Percentiles rank a stretch among this genome's conserved stretches.
Conservation (phyloP, 768 basidiomycete genomes). For the Tylopilus subfusipes region DNA sequence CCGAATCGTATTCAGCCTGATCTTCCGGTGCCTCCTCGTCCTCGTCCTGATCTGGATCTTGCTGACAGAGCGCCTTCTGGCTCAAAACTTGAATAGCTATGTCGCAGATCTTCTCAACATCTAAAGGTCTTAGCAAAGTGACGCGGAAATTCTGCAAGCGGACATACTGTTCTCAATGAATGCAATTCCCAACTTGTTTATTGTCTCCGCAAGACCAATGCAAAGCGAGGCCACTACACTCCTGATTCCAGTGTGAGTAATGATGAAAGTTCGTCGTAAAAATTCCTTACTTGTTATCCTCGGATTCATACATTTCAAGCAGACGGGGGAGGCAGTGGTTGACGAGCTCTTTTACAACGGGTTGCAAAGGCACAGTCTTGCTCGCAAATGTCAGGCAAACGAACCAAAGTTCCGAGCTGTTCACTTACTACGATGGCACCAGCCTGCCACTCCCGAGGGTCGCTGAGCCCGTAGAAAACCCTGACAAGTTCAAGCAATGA, state of each 20-base stretch:
- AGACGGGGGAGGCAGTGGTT: constrained; percentile 69
- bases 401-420: not conserved
- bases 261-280: not conserved
- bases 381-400: constrained; percentile 7
- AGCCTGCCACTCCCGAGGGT: constrained; percentile 78
- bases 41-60: constrained; percentile 92
- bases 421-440: constrained; percentile 60
- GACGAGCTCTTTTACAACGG: constrained; percentile 75
- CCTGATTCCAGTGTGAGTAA: constrained; percentile 41
- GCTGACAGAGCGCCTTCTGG: constrained; percentile 94
- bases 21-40: constrained; percentile 82
- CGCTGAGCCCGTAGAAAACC: constrained; percentile 87
- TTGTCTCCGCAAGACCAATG: constrained; percentile 84
- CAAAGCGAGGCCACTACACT: constrained; percentile 86
- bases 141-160: not conserved
- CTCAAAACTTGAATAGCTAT: constrained; percentile 85
- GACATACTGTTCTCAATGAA: constrained; percentile 74
- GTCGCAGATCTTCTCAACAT: constrained; percentile 72
- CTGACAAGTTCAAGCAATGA: constrained; percentile 85
- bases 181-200: constrained; percentile 87
- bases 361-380: constrained; percentile 50
- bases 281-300: constrained; percentile 90
- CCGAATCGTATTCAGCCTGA: constrained; percentile 94
- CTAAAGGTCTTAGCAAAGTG: constrained; percentile 34
- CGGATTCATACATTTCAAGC: constrained; percentile 85